Evolutionary conservation across 495 filamentous ascomycete genomes (phyloP).

Genomic region (Choiromyces venosus): DNA sequence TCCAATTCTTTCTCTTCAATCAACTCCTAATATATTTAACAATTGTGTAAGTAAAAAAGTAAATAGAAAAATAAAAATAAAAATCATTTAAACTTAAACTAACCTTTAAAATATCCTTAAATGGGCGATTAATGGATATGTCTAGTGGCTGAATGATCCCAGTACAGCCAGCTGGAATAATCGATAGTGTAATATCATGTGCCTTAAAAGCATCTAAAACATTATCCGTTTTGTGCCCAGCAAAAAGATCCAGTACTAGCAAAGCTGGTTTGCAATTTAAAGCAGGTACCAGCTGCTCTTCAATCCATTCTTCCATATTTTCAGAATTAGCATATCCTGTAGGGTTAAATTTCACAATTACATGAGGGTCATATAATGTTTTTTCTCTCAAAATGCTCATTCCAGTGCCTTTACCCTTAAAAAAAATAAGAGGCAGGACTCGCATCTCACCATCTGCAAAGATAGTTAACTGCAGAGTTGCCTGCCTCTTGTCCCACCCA

Average conservation of each 20-base stretch:
- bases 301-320: constrained; percentile 5
- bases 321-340: constrained; percentile 2
- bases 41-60: no score
- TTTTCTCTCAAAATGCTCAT: background rate
- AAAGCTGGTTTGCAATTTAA: background rate
- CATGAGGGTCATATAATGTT: constrained; percentile 5
- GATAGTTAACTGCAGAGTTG: constrained; percentile 7
- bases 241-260: background rate
- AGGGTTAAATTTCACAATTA: constrained; percentile 5
- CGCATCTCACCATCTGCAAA: constrained; percentile 10
- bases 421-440: no score
- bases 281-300: constrained; percentile 5
- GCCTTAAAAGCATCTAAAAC: constrained; percentile 1
- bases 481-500: constrained; percentile 6
- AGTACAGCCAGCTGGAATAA: constrained; percentile 5
- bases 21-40: no score
- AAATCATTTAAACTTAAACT: no score
- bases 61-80: no score
- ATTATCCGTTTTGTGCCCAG: background rate
- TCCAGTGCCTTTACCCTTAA: background rate
- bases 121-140: background rate
- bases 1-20: no score
- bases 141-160: background rate
- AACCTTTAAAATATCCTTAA: no score
- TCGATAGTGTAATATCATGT: background rate